Percentiles rank a stretch among this genome's conserved stretches.
phyloP scores from a whole-genome alignment of 192 early-diverging fungal species.

The Linnemannia exigua region DNA sequence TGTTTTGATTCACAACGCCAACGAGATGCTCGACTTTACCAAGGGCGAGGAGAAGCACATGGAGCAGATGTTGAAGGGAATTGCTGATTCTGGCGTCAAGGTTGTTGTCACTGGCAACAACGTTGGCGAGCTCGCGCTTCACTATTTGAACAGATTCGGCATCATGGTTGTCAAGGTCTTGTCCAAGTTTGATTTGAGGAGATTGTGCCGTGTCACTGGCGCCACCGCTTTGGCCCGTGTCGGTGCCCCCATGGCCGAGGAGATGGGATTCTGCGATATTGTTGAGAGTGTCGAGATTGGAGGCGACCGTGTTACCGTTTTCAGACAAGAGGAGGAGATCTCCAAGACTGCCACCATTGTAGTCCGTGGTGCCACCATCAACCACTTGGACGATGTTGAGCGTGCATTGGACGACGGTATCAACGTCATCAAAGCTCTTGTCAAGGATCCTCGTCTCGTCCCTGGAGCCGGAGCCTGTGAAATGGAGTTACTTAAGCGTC shows the following conservation, averaged over 20 bases:
- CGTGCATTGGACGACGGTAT: constrained; percentile 98
- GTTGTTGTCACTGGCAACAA: constrained; percentile 92
- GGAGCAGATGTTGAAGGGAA: constrained; percentile 88
- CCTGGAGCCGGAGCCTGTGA: constrained; percentile 95
- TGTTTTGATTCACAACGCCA: constrained; percentile 95
- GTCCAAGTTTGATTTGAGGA: constrained; percentile 97
- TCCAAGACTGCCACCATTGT: constrained; percentile 96
- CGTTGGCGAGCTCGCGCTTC: constrained; percentile 94
- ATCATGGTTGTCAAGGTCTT: constrained; percentile 92
- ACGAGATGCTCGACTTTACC: constrained; percentile 96
- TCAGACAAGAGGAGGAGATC: constrained; percentile 92
- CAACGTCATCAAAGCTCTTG: constrained; percentile 94
- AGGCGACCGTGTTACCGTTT: constrained; percentile 96
- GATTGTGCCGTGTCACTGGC: constrained; percentile 93
- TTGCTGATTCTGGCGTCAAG: constrained; percentile 92
- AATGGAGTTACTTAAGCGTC: constrained; percentile 89
- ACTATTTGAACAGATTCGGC: constrained; percentile 94
- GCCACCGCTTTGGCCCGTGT: constrained; percentile 94
- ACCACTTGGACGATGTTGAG: constrained; percentile 97
- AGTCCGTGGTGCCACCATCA: constrained; percentile 95
- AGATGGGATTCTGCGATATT: constrained; percentile 98
- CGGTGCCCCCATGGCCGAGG: constrained; percentile 94
- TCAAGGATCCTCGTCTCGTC: constrained; percentile 87
- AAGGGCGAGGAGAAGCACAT: constrained; percentile 96
- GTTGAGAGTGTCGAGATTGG: constrained; percentile 98